Conservation (phyloP, 805 yeast genomes). For the Ogataea nakhonphanomensis region DNA sequence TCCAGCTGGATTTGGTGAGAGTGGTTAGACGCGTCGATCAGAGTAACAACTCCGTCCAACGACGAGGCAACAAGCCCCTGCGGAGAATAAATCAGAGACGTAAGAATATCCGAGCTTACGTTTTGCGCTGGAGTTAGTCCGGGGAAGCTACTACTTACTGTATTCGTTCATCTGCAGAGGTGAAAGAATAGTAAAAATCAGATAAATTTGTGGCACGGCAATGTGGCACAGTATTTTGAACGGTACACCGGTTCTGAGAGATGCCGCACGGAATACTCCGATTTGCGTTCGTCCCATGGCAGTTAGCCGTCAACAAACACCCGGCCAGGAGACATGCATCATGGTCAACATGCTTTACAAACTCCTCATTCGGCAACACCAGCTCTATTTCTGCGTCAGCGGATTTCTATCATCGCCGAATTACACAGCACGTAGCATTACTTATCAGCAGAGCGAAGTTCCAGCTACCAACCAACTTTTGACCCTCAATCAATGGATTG, state of each 20-base stretch:
- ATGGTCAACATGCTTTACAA: too few species aligned
- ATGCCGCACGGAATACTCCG: conserved; percentile 6
- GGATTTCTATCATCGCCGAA: too few species aligned
- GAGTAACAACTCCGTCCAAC: conserved; percentile 15
- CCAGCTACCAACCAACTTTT: too few species aligned
- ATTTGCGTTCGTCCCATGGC: background rate
- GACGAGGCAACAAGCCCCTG: conserved; percentile 9
- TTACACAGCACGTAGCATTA: too few species aligned
- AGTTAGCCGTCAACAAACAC: background rate
- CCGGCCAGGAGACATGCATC: too few species aligned
- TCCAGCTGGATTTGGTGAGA: conserved; percentile 3
- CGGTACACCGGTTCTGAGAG: conserved; percentile 1
- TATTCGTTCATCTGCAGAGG: background rate
- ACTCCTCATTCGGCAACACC: too few species aligned
- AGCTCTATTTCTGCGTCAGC: too few species aligned
- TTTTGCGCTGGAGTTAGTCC: background rate
- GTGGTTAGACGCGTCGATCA: conserved; percentile 8
- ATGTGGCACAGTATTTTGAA: background rate
- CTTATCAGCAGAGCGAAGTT: too few species aligned
- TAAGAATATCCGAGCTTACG: background rate
- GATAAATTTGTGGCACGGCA: conserved; percentile 1
- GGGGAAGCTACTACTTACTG: background rate
- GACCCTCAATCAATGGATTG: too few species aligned
- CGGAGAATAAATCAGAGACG: conserved; percentile 8
- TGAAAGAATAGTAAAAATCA: background rate